Percentiles rank a stretch among this genome's conserved stretches.
phyloP scores from a whole-genome alignment of 148 eudicot species.

The Dianthus caryophyllus region DNA sequence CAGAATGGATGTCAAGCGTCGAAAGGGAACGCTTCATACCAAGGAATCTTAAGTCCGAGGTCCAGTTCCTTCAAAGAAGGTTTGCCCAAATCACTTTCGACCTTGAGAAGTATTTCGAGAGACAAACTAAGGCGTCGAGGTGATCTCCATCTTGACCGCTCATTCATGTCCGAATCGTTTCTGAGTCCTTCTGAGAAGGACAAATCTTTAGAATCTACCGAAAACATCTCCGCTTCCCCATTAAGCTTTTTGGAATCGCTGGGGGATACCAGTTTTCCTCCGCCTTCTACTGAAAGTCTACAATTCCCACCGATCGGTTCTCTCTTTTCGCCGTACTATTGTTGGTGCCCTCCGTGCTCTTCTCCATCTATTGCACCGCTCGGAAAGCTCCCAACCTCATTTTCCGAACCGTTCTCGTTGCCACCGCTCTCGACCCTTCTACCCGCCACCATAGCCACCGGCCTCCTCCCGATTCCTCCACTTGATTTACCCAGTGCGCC shows the following conservation, averaged over 20 bases:
- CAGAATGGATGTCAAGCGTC: constrained; percentile 36
- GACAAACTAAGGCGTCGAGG: constrained; percentile 53
- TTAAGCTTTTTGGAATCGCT: constrained; percentile 41
- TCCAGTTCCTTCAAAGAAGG: constrained; percentile 63
- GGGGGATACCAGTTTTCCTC: constrained; percentile 32
- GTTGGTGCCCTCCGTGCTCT: constrained; percentile 89
- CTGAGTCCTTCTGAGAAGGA: constrained; percentile 25
- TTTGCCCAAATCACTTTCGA: constrained; percentile 32
- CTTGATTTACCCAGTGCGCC: constrained; percentile 38
- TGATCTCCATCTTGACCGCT: constrained; percentile 33
- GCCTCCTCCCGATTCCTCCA: constrained; percentile 36
- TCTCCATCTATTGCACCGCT: constrained; percentile 36
- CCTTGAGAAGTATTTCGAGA: constrained; percentile 41
- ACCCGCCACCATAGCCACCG: constrained; percentile 40
- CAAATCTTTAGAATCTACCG: constrained; percentile 29
- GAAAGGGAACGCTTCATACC: constrained; percentile 37
- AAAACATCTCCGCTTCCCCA: constrained; percentile 24
- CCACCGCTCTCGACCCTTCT: constrained; percentile 73
- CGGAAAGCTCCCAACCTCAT: constrained; percentile 40
- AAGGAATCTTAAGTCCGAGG: constrained; percentile 60
- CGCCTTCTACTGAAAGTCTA: constrained; percentile 29
- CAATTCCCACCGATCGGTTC: constrained; percentile 41
- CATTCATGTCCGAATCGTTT: constrained; percentile 24
- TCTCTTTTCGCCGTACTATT: constrained; percentile 69
- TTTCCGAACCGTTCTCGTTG: constrained; percentile 41